Conservation (phyloP, 1,284 basidiomycete genomes). For the Lignosus rhinocerotis region DNA sequence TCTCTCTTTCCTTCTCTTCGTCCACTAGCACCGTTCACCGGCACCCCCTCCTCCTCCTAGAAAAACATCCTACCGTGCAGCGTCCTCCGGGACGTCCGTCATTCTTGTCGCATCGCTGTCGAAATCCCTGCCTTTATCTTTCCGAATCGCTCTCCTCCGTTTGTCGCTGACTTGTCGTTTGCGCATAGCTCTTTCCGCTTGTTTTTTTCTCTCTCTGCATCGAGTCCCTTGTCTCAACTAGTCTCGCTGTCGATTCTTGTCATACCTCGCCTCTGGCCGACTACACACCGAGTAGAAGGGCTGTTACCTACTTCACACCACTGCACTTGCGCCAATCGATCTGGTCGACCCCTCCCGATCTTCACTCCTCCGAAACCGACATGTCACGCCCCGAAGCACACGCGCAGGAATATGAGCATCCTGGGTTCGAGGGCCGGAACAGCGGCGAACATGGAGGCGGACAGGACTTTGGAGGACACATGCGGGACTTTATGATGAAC, state of each 20-base stretch:
- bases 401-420: slow-evolving; percentile 46
- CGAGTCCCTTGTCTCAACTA: slow-evolving; percentile 25
- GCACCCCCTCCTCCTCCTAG: slow-evolving; percentile 24
- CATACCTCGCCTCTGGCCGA: slow-evolving; percentile 25
- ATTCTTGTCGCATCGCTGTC: slow-evolving; percentile 37
- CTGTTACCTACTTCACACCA: slow-evolving; percentile 12
- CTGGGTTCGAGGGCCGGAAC: slow-evolving; percentile 28
- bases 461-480: slow-evolving; percentile 21
- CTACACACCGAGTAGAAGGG: slow-evolving; percentile 23
- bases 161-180: slow-evolving; percentile 40
- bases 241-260: slow-evolving; percentile 32
- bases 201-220: slow-evolving; percentile 31
- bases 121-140: slow-evolving; percentile 33
- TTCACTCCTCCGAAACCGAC: slow-evolving; percentile 24
- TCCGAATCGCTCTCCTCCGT: slow-evolving; percentile 38
- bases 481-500: slow-evolving; percentile 17
- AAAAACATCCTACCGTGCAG: slow-evolving; percentile 19
- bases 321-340: slow-evolving; percentile 19
- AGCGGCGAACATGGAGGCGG: slow-evolving; percentile 18
- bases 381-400: slow-evolving; percentile 43
- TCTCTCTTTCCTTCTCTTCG: slow-evolving; percentile 15
- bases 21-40: slow-evolving; percentile 15
- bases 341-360: slow-evolving; percentile 28
- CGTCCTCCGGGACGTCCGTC: slow-evolving; percentile 23
- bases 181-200: slow-evolving; percentile 36